Conservation (phyloP, 345 rosid species). For the Eucalyptus urophylla region DNA sequence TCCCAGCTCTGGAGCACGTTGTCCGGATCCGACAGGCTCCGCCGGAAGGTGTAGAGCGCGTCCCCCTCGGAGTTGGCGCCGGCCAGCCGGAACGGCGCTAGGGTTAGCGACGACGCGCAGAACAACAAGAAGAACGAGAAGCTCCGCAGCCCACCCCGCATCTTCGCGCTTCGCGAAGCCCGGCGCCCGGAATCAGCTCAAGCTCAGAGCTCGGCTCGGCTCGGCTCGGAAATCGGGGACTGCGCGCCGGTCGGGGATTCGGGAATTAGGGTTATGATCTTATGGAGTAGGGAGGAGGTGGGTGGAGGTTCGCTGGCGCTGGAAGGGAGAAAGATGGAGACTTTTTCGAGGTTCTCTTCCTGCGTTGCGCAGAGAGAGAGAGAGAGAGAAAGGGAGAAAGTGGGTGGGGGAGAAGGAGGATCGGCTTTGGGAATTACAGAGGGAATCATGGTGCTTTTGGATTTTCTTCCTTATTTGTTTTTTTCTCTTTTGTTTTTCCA, state of each 20-base stretch:
- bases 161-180: slow-evolving; percentile 20
- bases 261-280: not conserved
- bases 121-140: not conserved
- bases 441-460: slow-evolving; percentile 8
- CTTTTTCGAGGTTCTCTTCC: not conserved
- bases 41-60: slow-evolving; percentile 63
- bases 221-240: not conserved
- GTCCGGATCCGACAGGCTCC: slow-evolving; percentile 70
- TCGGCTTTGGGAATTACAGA: slow-evolving; percentile 47
- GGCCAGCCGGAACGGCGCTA: slow-evolving; percentile 13
- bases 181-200: not conserved
- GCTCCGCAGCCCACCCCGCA: slow-evolving; percentile 17
- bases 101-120: slow-evolving; percentile 3
- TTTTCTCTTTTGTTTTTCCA: not conserved
- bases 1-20: slow-evolving; percentile 98
- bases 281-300: no score
- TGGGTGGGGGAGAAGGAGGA: not conserved
- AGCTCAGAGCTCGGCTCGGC: not conserved
- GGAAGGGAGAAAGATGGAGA: not conserved
- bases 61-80: slow-evolving; percentile 80
- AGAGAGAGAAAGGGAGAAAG: not conserved
- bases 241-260: not conserved
- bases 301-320: not conserved
- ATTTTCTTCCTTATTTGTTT: not conserved
- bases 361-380: not conserved